Evolutionary conservation across 1,284 basidiomycete species (phyloP), one percentile per base, ranked within the genome.

Genomic region (Trametes hirsuta): DNA sequence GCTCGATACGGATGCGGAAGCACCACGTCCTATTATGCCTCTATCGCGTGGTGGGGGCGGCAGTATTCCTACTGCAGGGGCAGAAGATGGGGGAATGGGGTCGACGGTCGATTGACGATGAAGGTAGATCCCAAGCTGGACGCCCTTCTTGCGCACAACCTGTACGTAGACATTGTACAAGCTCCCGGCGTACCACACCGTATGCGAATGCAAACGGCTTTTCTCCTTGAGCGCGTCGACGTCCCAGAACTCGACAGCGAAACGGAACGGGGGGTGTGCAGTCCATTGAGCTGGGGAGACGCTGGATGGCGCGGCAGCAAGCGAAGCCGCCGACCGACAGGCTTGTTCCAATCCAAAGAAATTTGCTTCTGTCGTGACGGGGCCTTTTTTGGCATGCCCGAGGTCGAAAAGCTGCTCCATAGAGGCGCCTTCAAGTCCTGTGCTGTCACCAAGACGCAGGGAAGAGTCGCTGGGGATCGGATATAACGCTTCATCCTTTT

Each of bases 161-260:
- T 97, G 94, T 39, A 96, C 87, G 70, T 97, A 97, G 5, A 95
- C 86, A 65, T 95, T 94, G 76, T 86, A 93, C 66, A 90, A 74
- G 68, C 84, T 93, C 40, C 91, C 91, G 5, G 86, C 89, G 68
- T 90, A 89, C 86, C 90, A 93, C 39, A 94, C 79, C 3, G 89
- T 92, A 53, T 87, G 86, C 5, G 86, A 90, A 67, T 91, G 82
- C 55, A 91, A 79, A 65, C 94, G 81, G 57, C 87, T 87, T 75
- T 95, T 96, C 73, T 97, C 94, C 58, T 87, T 88, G 47, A 97
- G 80, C 48, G 82, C 78, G 66, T 93, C 90, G 25, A 95, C 82
- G 66, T 93, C 91, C 87, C 92, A 97, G 72, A 97, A 97, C 74
- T 97, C 95, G 49, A 94, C 92, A 5, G 86, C 86, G 70, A 97